Conservation (phyloP, 768 basidiomycete genomes). For the Lentinula aciculospora region DNA sequence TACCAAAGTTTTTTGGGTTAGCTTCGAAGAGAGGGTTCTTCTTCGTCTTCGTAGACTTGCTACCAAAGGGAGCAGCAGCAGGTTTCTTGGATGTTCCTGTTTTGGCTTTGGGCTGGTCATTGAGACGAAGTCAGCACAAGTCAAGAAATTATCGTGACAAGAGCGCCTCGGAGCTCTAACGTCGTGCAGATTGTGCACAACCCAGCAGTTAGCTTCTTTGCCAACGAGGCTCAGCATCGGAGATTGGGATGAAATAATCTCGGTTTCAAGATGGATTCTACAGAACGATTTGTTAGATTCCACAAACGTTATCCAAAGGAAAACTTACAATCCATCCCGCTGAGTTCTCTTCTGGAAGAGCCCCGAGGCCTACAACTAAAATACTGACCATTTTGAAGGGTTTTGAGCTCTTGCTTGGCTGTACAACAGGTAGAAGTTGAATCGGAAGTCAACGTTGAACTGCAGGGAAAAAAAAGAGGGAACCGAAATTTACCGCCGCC, state of each 20-base stretch:
- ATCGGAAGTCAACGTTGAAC: neutral
- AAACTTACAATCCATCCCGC: neutral
- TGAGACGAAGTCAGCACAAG: conserved; percentile 64
- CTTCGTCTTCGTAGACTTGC: conserved; percentile 66
- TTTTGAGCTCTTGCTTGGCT: conserved; percentile 11
- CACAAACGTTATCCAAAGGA: neutral
- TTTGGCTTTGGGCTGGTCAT: conserved; percentile 87
- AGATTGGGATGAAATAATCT: too few species aligned
- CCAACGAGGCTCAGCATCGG: neutral
- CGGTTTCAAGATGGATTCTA: too few species aligned
- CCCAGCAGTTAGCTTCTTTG: neutral
- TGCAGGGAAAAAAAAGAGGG: too few species aligned
- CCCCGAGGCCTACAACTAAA: neutral
- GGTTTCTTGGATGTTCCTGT: conserved; percentile 76
- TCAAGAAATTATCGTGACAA: conserved; percentile 8
- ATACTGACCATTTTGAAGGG: conserved; percentile 1
- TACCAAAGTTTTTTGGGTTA: conserved; percentile 88
- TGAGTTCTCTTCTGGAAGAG: neutral
- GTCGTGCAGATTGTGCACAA: conserved; percentile 19
- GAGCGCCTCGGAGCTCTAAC: conserved; percentile 53
- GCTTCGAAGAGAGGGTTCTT: conserved; percentile 96
- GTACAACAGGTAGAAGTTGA: conserved; percentile 15
- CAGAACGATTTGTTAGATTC: too few species aligned
- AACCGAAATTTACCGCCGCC: too few species aligned
- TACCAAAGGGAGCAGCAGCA: conserved; percentile 78